Evolutionary conservation across 2,329 filamentous ascomycete species (phyloP).

Genomic region (Penicillium expansum): DNA sequence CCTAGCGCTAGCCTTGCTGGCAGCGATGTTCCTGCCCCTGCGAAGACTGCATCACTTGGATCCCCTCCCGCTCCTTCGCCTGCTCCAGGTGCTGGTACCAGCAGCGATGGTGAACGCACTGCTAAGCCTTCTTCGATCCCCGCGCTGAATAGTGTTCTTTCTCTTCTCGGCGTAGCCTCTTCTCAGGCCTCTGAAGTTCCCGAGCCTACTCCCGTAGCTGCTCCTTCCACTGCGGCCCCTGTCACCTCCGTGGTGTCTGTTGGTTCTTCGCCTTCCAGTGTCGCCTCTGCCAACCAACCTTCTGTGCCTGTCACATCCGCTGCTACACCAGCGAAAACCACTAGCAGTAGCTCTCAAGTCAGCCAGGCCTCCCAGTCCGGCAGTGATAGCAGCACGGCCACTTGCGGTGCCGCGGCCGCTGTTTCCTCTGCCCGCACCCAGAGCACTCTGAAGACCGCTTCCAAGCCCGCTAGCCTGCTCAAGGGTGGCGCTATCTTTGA

Average conservation of each 20-base stretch:
- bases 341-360: slow-evolving; percentile 10
- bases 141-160: slow-evolving; percentile 11
- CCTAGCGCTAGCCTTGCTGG: slow-evolving; percentile 6
- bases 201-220: slow-evolving; percentile 5
- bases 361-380: slow-evolving; percentile 9
- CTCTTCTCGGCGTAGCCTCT: slow-evolving; percentile 5
- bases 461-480: slow-evolving; percentile 67
- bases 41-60: background rate
- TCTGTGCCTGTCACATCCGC: slow-evolving; percentile 9
- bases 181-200: slow-evolving; percentile 4
- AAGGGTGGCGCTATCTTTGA: slow-evolving; percentile 69
- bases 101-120: slow-evolving; percentile 5
- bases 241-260: slow-evolving; percentile 6
- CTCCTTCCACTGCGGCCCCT: slow-evolving; percentile 9
- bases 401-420: slow-evolving; percentile 29
- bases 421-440: slow-evolving; percentile 54
- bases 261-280: background rate
- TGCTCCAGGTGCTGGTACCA: background rate
- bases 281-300: background rate
- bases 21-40: slow-evolving; percentile 3
- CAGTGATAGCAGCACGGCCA: slow-evolving; percentile 16
- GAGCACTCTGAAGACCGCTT: slow-evolving; percentile 52
- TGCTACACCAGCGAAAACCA: slow-evolving; percentile 7
- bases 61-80: slow-evolving; percentile 8
- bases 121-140: slow-evolving; percentile 1